A percentile compares a stretch with the other conserved stretches of the same genome.
Evolutionary conservation across 495 filamentous ascomycete genomes (phyloP).

Genomic region (Pyrenula aspistea): DNA sequence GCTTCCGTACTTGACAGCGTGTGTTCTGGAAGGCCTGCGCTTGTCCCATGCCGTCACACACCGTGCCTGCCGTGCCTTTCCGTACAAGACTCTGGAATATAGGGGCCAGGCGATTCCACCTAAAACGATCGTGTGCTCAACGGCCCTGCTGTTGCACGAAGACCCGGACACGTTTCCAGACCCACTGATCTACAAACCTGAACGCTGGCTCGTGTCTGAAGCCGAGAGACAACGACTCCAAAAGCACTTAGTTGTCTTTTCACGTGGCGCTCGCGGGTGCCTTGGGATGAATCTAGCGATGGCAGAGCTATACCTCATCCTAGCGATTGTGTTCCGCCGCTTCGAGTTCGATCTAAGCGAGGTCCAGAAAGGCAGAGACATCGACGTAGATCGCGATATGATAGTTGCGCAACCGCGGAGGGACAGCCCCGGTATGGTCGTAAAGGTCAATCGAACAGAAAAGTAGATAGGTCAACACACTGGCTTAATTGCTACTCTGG

Average conservation of each 20-base stretch:
- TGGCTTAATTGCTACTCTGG: no score
- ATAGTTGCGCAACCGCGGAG: neutral
- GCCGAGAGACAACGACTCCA: slow-evolving; percentile 3
- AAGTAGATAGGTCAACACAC: neutral
- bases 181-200: slow-evolving; percentile 25
- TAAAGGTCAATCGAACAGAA: neutral
- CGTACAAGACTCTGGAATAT: slow-evolving; percentile 10
- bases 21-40: slow-evolving; percentile 31
- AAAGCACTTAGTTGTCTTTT: slow-evolving; percentile 18
- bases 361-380: slow-evolving; percentile 1
- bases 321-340: slow-evolving; percentile 29
- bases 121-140: slow-evolving; percentile 24
- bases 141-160: slow-evolving; percentile 15
- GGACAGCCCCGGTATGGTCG: slow-evolving; percentile 1
- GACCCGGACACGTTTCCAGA: slow-evolving; percentile 21
- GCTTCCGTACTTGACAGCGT: slow-evolving; percentile 25
- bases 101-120: slow-evolving; percentile 14
- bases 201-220: slow-evolving; percentile 30
- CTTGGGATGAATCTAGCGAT: slow-evolving; percentile 30
- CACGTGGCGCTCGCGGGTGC: slow-evolving; percentile 19
- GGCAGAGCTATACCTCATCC: slow-evolving; percentile 30
- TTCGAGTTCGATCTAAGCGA: slow-evolving; percentile 12
- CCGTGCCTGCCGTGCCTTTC: slow-evolving; percentile 14
- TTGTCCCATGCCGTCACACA: slow-evolving; percentile 18
- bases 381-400: neutral